These are phyloP conservation scores for Protoeuglena noctilucae DNA, from an alignment of 139 green algal species.

Conservation along the genomic window DNA sequence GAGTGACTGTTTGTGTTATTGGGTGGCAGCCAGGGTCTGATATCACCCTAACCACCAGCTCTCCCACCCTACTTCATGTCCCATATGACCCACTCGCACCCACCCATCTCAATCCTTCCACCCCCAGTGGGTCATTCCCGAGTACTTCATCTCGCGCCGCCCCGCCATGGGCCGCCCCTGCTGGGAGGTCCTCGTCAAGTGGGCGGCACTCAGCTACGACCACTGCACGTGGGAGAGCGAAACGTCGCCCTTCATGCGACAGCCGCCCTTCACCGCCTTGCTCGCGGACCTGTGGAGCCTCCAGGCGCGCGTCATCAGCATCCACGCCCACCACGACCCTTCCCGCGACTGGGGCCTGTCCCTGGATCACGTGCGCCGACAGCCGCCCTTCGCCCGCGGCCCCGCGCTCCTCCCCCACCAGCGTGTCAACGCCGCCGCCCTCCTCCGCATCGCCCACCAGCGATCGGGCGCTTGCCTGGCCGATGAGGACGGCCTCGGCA, in stretches of 20 bases:
- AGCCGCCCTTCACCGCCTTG: conserved; percentile 31
- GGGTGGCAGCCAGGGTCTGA: too few relatives aligned
- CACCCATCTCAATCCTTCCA: too few relatives aligned
- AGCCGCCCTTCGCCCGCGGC: neutral
- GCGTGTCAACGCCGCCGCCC: neutral
- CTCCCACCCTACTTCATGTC: too few relatives aligned
- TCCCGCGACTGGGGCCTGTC: too few relatives aligned
- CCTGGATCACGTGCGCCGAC: neutral
- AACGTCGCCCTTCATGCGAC: conserved; percentile 21
- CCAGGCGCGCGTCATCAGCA: conserved; percentile 28
- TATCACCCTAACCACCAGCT: too few relatives aligned
- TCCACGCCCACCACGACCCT: neutral
- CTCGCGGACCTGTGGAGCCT: conserved; percentile 48
- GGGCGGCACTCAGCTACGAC: conserved; percentile 53
- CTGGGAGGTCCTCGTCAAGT: conserved; percentile 82
- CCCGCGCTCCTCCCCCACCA: neutral
- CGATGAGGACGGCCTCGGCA: neutral
- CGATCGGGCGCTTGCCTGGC: too few relatives aligned
- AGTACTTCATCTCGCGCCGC: conserved; percentile 41
- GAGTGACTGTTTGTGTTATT: too few relatives aligned
- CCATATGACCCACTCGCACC: too few relatives aligned
- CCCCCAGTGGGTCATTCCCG: conserved; percentile 4
- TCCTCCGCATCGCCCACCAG: too few relatives aligned
- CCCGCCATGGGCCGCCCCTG: conserved; percentile 41
- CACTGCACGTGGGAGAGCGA: conserved; percentile 66